Evolutionary conservation across 2,329 filamentous ascomycete genomes (phyloP).

Genomic region (Bipolaris victoriae): DNA sequence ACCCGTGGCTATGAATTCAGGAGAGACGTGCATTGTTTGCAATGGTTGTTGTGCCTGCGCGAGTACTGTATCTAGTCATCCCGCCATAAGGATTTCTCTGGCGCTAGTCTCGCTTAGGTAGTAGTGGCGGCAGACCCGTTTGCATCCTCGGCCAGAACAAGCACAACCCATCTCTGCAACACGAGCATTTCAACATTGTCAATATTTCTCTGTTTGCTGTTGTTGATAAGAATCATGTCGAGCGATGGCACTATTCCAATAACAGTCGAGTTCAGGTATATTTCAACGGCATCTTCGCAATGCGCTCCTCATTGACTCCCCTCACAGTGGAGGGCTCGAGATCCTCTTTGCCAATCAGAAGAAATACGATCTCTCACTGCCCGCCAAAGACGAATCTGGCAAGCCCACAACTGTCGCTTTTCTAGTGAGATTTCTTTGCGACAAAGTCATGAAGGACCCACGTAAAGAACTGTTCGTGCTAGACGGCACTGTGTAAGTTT

Average conservation of each 20-base stretch:
- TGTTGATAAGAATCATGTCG: conserved; percentile 29
- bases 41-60: conserved; percentile 22
- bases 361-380: conserved; percentile 73
- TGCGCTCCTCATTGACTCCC: conserved; percentile 13
- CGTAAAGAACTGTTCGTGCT: conserved; percentile 89
- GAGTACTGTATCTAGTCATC: conserved; percentile 26
- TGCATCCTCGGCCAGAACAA: conserved; percentile 9
- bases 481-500: conserved; percentile 80
- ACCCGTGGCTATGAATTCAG: conserved; percentile 72
- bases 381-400: conserved; percentile 65
- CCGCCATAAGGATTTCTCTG: conserved; percentile 35
- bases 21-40: conserved; percentile 38
- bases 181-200: not conserved
- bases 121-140: not conserved
- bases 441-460: conserved; percentile 80
- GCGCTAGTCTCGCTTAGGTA: conserved; percentile 41
- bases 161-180: conserved; percentile 6
- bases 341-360: conserved; percentile 88
- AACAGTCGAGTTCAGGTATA: conserved; percentile 73
- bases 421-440: conserved; percentile 79
- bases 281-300: conserved; percentile 46
- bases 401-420: conserved; percentile 71
- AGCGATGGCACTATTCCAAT: conserved; percentile 58
- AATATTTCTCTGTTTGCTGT: not conserved
- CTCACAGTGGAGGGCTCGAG: conserved; percentile 79